A percentile compares a stretch with the other conserved stretches of the same genome.
phyloP scores from a whole-genome alignment of 257 asterid species.

The Asclepias syriaca region DNA sequence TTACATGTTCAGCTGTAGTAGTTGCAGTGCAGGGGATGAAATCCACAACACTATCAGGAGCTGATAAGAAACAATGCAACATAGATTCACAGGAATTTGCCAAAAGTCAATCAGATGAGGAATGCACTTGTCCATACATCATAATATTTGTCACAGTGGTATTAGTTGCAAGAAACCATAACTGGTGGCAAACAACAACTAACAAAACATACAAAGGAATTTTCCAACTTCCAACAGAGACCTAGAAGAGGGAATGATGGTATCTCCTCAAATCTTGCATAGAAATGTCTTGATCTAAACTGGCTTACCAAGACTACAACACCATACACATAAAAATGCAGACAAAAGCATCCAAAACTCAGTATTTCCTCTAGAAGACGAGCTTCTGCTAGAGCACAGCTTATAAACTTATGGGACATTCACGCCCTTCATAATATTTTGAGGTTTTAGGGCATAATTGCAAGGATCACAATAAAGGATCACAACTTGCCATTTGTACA shows the following conservation, averaged over 20 bases:
- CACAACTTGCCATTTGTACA: neutral
- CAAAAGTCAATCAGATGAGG: no score
- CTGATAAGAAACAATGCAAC: no score
- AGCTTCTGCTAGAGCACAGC: neutral
- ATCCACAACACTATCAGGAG: no score
- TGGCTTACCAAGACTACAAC: neutral
- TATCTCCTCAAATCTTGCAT: neutral
- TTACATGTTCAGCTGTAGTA: neutral
- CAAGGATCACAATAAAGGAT: neutral
- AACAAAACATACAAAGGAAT: neutral
- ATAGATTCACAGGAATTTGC: no score
- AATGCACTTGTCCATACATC: neutral
- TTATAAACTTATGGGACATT: neutral
- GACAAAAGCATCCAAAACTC: neutral
- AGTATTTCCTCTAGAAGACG: neutral
- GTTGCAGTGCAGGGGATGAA: no score
- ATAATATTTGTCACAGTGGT: neutral
- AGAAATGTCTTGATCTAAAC: neutral
- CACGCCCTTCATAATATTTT: neutral
- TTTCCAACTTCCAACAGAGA: neutral
- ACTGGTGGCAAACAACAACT: neutral
- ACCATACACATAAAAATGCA: neutral
- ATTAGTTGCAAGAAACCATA: no score
- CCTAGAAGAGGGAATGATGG: neutral
- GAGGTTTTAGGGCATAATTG: neutral